Evolutionary conservation across 139 green algal genomes (phyloP).

Genomic region (Zygnema circumcarinatum): DNA sequence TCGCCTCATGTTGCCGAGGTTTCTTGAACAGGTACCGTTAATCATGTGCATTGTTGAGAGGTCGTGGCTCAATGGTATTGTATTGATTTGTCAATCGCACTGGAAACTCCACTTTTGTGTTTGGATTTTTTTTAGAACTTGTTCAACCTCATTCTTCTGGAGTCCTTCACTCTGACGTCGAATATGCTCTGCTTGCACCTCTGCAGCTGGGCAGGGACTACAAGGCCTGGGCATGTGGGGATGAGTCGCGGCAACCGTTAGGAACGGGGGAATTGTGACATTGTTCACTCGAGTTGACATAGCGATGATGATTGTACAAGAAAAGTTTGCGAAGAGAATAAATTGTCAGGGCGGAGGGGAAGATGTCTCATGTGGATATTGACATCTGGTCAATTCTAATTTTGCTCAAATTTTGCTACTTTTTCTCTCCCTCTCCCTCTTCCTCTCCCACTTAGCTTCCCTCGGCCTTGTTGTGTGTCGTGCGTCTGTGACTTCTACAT

Average conservation of each 20-base stretch:
- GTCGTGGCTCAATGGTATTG: not conserved
- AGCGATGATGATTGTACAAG: too few relatives aligned
- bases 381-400: too few relatives aligned
- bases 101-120: not conserved
- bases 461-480: too few relatives aligned
- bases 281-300: too few relatives aligned
- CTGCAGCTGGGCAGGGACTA: constrained; percentile 52
- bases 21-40: constrained; percentile 48
- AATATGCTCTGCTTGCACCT: not conserved
- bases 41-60: not conserved
- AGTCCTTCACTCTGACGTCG: not conserved
- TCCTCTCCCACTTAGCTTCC: too few relatives aligned
- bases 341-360: too few relatives aligned
- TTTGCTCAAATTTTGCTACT: too few relatives aligned
- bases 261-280: constrained; percentile 47
- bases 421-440: too few relatives aligned
- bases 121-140: not conserved
- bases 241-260: constrained; percentile 37
- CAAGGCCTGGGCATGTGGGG: constrained; percentile 41
- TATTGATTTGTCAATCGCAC: not conserved
- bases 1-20: constrained; percentile 34
- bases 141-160: constrained; percentile 35
- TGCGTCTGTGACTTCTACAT: too few relatives aligned
- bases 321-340: too few relatives aligned
- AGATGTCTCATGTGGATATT: too few relatives aligned